Percentiles rank a stretch among this genome's conserved stretches.
Evolutionary conservation across 208 protist species (phyloP).

Genomic region (Acanthamoeba lenticulata): DNA sequence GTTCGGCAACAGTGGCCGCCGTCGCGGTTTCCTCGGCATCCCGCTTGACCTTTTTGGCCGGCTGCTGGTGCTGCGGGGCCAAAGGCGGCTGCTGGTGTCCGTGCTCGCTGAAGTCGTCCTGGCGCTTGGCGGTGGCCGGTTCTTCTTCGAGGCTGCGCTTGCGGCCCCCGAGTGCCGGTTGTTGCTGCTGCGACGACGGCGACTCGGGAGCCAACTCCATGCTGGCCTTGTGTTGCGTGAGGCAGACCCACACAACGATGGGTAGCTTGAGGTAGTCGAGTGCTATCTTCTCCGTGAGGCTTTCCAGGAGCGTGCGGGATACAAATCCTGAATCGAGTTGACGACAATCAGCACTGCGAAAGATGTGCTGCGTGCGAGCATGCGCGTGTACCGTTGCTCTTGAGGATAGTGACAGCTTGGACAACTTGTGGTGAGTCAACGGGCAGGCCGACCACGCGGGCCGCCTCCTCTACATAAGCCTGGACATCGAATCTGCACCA

Average conservation of each 20-base stretch:
- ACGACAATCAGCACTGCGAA: too few relatives aligned
- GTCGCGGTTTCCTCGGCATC: neutral
- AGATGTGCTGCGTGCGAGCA: too few relatives aligned
- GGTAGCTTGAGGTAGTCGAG: neutral
- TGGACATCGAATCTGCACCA: neutral
- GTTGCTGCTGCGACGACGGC: too few relatives aligned
- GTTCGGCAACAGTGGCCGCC: neutral
- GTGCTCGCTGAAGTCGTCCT: too few relatives aligned
- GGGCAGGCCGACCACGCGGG: neutral
- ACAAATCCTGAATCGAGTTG: neutral
- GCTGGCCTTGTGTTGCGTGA: neutral
- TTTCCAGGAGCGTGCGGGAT: neutral
- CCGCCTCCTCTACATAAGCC: neutral
- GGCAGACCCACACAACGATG: neutral
- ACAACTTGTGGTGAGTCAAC: neutral
- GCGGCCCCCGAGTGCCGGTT: too few relatives aligned
- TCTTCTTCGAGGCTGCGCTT: too few relatives aligned
- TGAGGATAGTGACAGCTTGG: neutral
- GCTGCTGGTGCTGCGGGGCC: neutral
- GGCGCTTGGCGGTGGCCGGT: too few relatives aligned
- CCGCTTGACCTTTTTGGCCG: neutral
- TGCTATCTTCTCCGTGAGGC: neutral
- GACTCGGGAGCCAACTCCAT: neutral
- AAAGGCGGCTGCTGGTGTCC: too few relatives aligned
- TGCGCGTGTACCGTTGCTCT: neutral